Percentiles rank a stretch among this genome's conserved stretches.
These are phyloP conservation scores for Maudiozyma saulgeensis DNA, from an alignment of 805 yeast genomes.

Conservation along the genomic window DNA sequence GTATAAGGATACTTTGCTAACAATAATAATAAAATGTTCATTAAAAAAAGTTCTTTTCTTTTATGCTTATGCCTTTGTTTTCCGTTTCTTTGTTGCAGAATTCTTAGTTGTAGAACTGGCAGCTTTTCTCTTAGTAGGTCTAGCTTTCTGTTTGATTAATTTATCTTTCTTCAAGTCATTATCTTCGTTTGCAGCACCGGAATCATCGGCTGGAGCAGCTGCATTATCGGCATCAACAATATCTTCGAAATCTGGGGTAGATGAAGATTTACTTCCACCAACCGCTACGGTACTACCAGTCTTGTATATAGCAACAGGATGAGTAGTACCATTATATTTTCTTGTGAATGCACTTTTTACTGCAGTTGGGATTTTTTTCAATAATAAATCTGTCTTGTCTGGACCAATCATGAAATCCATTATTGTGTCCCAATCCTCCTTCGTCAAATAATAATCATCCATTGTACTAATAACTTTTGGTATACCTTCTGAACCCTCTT, in stretches of 20 bases:
- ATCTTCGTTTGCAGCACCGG: constrained; percentile 21
- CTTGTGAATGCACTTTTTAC: constrained; percentile 82
- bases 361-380: constrained; percentile 63
- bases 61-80: constrained; percentile 6
- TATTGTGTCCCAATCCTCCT: constrained; percentile 85
- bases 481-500: constrained; percentile 53
- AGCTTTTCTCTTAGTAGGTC: constrained; percentile 21
- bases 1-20: not conserved
- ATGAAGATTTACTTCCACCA: constrained; percentile 8
- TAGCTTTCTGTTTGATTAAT: constrained; percentile 26
- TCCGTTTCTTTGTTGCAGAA: constrained; percentile 13
- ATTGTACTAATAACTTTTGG: constrained; percentile 53
- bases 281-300: constrained; percentile 51
- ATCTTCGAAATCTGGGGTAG: constrained; percentile 30
- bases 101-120: constrained; percentile 7
- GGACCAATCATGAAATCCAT: constrained; percentile 77
- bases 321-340: constrained; percentile 62
- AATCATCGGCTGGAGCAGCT: constrained; percentile 22
- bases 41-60: not conserved
- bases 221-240: constrained; percentile 28
- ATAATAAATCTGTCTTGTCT: constrained; percentile 33
- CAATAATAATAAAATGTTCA: not conserved
- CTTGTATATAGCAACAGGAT: constrained; percentile 77
- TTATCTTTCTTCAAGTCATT: constrained; percentile 31
- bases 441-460: constrained; percentile 80